Evolutionary conservation across 805 yeast genomes (phyloP), one percentile per base, ranked within the genome.

Genomic region (Candida ulmi): DNA sequence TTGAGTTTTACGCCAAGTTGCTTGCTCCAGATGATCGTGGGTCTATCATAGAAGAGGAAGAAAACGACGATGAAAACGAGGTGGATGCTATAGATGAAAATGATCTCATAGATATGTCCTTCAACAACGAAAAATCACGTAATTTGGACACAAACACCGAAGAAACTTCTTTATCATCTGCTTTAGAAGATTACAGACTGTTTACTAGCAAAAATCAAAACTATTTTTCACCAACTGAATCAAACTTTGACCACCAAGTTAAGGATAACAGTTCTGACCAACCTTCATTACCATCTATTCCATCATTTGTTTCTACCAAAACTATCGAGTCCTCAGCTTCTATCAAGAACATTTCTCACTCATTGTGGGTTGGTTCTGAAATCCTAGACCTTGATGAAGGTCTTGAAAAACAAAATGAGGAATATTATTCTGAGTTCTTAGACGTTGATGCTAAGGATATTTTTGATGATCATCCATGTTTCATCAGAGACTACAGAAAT

Each of bases 351-450:
- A 45, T 54, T 0, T 49, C 53, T 2, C 42, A 46, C 27, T 46
- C 57, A 0, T 15, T 54, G 8, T 54, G 58, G 58, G 49, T 54
- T 26, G 57, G 55, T 5, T 33, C 52, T 5, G 37, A 43, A 6
- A 37, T 47, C 6, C 30, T 33, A 2, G 39, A 37, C 25, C 7
- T 15, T 21, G 35, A 39, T 3, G 41, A 39, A 12, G 37, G 25
- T 18, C 28, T 30, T 7, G 17, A 30, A 6, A 19, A 32, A n/a
- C 2, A 8, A 2, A 39, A 41, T 2, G 43, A 9, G 3, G 5
- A 36, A 8, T 21, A 33, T 12, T 19, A 11, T 11, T 50, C 43
- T 33, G 44, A 41, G 7, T 39, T 50, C 21, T 39, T 40, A 5
- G 49, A 37, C 5, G 36, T 50, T 26, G 51, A 50, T 35, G 35